Evolutionary conservation across 1,284 basidiomycete species (phyloP).

Genomic region (Porodaedalea pini): DNA sequence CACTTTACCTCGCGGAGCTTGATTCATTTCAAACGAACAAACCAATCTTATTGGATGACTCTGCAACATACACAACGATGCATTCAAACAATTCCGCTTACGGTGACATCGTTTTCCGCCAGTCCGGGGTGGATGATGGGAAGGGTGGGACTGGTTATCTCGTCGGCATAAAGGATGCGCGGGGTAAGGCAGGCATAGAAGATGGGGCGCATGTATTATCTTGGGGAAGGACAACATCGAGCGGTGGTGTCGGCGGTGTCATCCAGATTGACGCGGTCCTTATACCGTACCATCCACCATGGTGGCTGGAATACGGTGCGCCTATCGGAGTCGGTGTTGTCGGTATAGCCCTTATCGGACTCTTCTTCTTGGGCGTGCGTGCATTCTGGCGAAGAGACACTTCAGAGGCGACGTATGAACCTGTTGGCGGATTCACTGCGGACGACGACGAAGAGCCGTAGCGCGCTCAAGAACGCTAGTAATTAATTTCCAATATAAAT

Average conservation of each 20-base stretch:
- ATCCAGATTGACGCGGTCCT: constrained; percentile 84
- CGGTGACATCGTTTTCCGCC: constrained; percentile 79
- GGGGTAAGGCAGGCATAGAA: constrained; percentile 64
- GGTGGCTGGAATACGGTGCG: constrained; percentile 70
- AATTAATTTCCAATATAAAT: background rate
- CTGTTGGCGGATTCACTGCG: constrained; percentile 70
- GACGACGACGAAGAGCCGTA: constrained; percentile 41
- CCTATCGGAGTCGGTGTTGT: constrained; percentile 55
- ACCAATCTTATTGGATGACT: constrained; percentile 70
- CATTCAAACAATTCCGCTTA: constrained; percentile 60
- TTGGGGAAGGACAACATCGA: constrained; percentile 80
- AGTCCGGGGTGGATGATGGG: constrained; percentile 41
- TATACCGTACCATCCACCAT: constrained; percentile 80
- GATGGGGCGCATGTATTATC: constrained; percentile 77
- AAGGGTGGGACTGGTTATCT: constrained; percentile 45
- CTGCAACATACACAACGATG: constrained; percentile 72
- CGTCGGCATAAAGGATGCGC: constrained; percentile 88
- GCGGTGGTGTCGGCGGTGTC: constrained; percentile 75
- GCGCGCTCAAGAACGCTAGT: background rate
- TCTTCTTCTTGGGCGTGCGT: constrained; percentile 70
- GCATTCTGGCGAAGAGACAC: constrained; percentile 66
- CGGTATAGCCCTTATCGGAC: constrained; percentile 55
- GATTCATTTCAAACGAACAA: constrained; percentile 57
- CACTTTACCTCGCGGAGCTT: constrained; percentile 24
- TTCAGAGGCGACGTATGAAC: constrained; percentile 81